Base-by-base conservation (phyloP, 1,139 yeast genomes). In the Blastobotrys elegans region DNA sequence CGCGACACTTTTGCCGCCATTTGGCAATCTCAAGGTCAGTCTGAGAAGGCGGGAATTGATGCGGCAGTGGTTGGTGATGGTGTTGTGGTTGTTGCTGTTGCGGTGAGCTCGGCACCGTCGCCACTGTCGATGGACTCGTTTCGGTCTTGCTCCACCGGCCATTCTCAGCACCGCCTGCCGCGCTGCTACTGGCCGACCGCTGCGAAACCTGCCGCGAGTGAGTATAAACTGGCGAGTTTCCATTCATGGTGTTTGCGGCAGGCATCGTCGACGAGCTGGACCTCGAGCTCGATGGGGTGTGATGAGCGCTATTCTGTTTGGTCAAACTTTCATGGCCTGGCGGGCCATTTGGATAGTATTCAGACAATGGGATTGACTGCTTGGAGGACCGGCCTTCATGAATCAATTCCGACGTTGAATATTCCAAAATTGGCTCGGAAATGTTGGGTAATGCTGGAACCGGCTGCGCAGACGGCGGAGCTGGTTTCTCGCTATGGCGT, bases 361-460 rank as follows among this genome's bases (percentile, higher is more conserved):
- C 47, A 16, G 47, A 46, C 38, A 46, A 17, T 29, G 42, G 48
- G 8, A 40, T 18, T 16, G 45, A 36, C 13, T 40, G 44, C 30
- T 34, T 34, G 27, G 50, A 47, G 27, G 40, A 16, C 11, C 40
- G 31, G 22, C 33, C 38, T 13, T 56, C 55, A 3, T 53, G 53
- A 6, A 58, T 52, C 31, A 58, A 43, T 40, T 56, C 60, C 3
- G 58, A 50, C 1, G 61, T 57, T 2, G 61, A 57, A 43, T 51
- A 55, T 39, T 56, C 60, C 33, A 58, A 49, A 10, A 58, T 49
- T 7, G 62, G 62, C 18, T 51, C 56, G 4, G 60, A 56, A 13
- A 58, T 58, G 37, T 43, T 50, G 13, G 57, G 56, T 30, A 34
- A 14, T 36, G 44, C 30, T 2, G 38, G 49, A n/a, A 22, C 39